phyloP scores from a whole-genome alignment of 148 eudicot species.

The Arctostaphylos glauca region DNA sequence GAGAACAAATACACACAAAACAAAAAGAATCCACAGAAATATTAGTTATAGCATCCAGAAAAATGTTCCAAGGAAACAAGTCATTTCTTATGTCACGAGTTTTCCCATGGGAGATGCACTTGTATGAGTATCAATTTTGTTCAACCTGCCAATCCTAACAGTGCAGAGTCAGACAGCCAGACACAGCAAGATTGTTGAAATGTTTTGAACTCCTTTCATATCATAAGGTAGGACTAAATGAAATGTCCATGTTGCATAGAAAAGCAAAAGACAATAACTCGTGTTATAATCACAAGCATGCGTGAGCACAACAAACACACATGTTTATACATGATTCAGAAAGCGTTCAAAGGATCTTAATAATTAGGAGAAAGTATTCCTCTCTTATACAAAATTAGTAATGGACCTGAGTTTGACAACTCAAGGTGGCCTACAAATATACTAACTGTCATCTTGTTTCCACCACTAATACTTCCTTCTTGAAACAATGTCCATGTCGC shows the following conservation, averaged over 20 bases:
- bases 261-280: not conserved
- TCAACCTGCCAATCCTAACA: slow-evolving; percentile 1
- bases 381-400: not conserved
- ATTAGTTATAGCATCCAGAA: not conserved
- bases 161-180: not conserved
- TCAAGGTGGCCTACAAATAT: not conserved
- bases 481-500: not conserved
- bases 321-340: not conserved
- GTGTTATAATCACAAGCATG: too few relatives aligned
- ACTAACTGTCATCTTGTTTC: not conserved
- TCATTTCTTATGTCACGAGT: not conserved
- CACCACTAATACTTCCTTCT: not conserved
- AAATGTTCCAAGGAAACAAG: not conserved
- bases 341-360: not conserved
- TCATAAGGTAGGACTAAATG: not conserved
- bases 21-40: not conserved
- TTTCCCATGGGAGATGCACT: not conserved
- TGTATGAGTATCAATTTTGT: not conserved
- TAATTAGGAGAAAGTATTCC: not conserved
- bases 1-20: not conserved
- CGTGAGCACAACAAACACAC: too few relatives aligned
- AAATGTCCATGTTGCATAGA: not conserved
- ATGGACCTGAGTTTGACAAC: not conserved
- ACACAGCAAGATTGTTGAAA: not conserved
- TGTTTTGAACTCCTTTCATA: not conserved